These are phyloP conservation scores for Mrakiaceae sp. DNA, from an alignment of 1,284 basidiomycete species.

Conservation along the genomic window DNA sequence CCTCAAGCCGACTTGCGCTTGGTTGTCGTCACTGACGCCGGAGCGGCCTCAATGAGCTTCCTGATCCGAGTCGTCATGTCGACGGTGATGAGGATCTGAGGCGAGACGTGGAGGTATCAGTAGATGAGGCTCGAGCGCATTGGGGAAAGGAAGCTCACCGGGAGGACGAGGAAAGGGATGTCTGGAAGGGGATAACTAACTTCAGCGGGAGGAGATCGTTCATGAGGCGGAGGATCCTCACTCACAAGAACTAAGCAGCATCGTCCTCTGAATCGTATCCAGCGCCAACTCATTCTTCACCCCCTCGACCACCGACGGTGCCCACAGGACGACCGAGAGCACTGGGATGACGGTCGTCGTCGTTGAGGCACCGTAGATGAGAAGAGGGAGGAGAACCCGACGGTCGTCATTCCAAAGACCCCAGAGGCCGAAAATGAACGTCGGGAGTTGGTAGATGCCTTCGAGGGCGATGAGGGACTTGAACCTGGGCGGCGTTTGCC, in stretches of 20 bases:
- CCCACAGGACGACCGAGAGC: conserved; percentile 46
- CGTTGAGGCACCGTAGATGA: conserved; percentile 64
- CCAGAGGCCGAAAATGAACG: conserved; percentile 55
- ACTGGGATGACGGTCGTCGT: conserved; percentile 65
- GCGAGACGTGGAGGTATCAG: neutral
- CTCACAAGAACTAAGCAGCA: neutral
- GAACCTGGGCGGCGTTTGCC: neutral
- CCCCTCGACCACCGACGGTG: conserved; percentile 18
- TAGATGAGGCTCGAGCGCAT: conserved; percentile 13
- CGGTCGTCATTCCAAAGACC: conserved; percentile 40
- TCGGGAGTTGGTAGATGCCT: conserved; percentile 59
- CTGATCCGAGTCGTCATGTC: conserved; percentile 15
- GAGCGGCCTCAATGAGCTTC: neutral
- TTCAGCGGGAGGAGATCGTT: neutral
- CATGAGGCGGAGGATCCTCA: neutral
- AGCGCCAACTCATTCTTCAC: conserved; percentile 25
- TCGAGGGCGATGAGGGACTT: conserved; percentile 23
- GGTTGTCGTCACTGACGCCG: no score
- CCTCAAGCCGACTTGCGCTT: no score
- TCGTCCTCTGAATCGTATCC: conserved; percentile 6
- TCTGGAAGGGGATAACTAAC: neutral
- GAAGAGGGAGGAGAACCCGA: conserved; percentile 45
- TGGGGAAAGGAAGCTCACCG: neutral
- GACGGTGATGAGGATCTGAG: conserved; percentile 11
- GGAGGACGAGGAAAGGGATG: neutral